A percentile compares a stretch with the other conserved stretches of the same genome.
Evolutionary conservation across 1,284 basidiomycete species (phyloP).

Genomic region (Austroboletus rostrupii): DNA sequence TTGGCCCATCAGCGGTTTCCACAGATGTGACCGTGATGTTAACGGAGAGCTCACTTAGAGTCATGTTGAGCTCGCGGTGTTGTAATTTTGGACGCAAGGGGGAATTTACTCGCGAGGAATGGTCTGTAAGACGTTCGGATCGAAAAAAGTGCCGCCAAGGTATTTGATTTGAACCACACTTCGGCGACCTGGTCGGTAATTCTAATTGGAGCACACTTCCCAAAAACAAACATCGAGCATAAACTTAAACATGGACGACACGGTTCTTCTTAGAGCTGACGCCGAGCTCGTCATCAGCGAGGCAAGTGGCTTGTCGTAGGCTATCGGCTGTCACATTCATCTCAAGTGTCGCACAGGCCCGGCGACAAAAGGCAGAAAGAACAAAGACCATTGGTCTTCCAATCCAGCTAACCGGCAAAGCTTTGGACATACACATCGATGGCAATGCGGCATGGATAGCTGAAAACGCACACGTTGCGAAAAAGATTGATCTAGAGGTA

Average conservation of each 20-base stretch:
- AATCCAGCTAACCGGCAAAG: conserved; percentile 70
- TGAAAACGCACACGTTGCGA: conserved; percentile 74
- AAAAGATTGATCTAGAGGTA: conserved; percentile 76
- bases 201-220: too few species aligned
- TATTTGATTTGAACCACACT: too few species aligned
- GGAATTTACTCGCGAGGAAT: too few species aligned
- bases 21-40: too few species aligned
- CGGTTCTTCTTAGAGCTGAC: conserved; percentile 64
- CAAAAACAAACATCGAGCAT: conserved; percentile 3
- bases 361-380: conserved; percentile 68
- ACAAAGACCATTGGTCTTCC: conserved; percentile 73
- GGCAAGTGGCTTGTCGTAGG: conserved; percentile 38
- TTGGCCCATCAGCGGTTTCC: too few species aligned
- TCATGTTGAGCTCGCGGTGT: too few species aligned
- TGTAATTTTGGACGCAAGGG: too few species aligned
- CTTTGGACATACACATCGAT: conserved; percentile 65
- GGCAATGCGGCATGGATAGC: conserved; percentile 77
- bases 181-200: too few species aligned
- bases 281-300: conserved; percentile 68
- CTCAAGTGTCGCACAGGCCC: conserved; percentile 41
- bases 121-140: too few species aligned
- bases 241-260: conserved; percentile 20
- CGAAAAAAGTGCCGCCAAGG: too few species aligned
- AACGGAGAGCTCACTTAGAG: too few species aligned
- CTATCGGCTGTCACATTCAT: background rate